A percentile compares a stretch with the other conserved stretches of the same genome.
Evolutionary conservation across 2,329 filamentous ascomycete species (phyloP).

Genomic region (Tolypocladium ovalisporum): DNA sequence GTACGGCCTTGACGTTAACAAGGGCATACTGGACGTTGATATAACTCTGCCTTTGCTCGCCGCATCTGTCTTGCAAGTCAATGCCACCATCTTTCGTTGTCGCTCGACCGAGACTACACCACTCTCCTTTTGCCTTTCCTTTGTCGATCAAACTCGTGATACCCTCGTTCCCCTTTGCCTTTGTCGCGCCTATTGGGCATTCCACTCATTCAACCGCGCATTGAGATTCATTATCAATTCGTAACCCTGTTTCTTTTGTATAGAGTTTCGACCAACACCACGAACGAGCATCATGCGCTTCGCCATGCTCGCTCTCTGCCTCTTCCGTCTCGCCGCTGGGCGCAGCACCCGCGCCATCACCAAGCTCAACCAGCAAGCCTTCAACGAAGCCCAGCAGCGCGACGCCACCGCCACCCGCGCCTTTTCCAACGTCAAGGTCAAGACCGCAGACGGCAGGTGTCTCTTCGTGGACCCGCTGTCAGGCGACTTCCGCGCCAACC

Average conservation of each 20-base stretch:
- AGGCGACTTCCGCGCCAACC: constrained; percentile 36
- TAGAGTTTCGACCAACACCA: rapidly evolving
- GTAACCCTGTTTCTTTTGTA: neutral
- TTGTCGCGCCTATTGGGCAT: neutral
- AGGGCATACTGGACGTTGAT: too few relatives aligned
- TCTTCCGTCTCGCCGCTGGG: neutral
- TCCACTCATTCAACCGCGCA: neutral
- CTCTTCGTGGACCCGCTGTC: constrained; percentile 35
- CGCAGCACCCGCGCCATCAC: constrained; percentile 13
- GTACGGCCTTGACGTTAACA: too few relatives aligned
- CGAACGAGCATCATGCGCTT: neutral
- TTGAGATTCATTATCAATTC: neutral
- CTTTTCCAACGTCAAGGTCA: constrained; percentile 32
- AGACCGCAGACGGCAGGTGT: constrained; percentile 31
- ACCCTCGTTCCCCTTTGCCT: too few relatives aligned
- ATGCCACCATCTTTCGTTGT: too few relatives aligned
- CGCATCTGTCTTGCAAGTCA: neutral
- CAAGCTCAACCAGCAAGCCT: constrained; percentile 29
- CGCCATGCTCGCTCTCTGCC: neutral
- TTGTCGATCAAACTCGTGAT: too few relatives aligned
- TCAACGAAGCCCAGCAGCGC: constrained; percentile 32
- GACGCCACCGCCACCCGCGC: constrained; percentile 32
- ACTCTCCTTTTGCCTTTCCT: neutral
- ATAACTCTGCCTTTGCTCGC: neutral
- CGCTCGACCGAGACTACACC: too few relatives aligned